Evolutionary conservation across 495 filamentous ascomycete genomes (phyloP), one percentile per base, ranked within the genome.

Genomic region (Monascus purpureus): DNA sequence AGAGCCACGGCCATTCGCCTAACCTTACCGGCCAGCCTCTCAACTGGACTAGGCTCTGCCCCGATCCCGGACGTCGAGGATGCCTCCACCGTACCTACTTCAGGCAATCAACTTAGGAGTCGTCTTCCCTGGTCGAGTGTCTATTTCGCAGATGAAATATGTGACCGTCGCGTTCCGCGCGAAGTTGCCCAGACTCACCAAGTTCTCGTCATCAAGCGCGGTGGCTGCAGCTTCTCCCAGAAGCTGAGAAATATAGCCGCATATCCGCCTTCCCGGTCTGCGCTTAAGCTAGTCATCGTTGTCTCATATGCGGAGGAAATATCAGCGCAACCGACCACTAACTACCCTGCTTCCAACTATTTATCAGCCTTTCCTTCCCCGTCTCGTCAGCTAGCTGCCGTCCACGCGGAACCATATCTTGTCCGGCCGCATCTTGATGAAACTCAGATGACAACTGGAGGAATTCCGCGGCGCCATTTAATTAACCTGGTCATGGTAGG

Each of bases 401-500:
- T 67, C 9, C 49, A 53, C 4, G 57, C 59, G 18, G 55, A 59
- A 33, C 34, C 51, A 12, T 47, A 42, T 13, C 59, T 83, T 3
- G 61, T 75, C 26, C 64, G 82, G 14, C 90, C 90, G 0, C 55
- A 90, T 32, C 61, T 97, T 2, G 86, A 97, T 31, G 68, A 77
- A 33, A 50, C 56, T 9, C 86, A 93, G 55, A 50, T 63, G 22
- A 88, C 82, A 1, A 68, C 75, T 0, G 69, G 66, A 8, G 86
- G 87, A 0, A 61, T 92, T 23, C 59, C 66, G 25, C 58, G 90
- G n/a, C 72, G 73, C 31, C 57, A 87, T 39, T 72, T 73, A 9
- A 77, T 94, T 12, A 68, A 75, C 14, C 76, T 94, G 75, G 67
- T 93, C 14, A 81, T 96, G 78, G 76, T 92, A 6, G 73, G 73